These are phyloP conservation scores for Gliomastix tumulicola DNA, from an alignment of 2,329 filamentous ascomycete species.

Conservation along the genomic window DNA sequence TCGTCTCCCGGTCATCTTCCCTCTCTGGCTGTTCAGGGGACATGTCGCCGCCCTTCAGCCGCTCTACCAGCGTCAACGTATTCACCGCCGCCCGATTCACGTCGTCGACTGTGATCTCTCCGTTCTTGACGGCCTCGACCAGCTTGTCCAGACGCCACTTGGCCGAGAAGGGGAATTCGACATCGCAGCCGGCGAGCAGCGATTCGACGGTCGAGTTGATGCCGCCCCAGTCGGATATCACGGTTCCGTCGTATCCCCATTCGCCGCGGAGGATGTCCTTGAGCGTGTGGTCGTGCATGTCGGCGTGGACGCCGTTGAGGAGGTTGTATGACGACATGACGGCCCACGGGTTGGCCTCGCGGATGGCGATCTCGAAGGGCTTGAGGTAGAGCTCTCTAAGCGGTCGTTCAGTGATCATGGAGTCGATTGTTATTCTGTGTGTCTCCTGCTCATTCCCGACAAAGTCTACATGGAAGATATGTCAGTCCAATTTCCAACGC, in stretches of 20 bases:
- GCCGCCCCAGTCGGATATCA: slow-evolving; percentile 54
- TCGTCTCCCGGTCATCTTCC: slow-evolving; percentile 50
- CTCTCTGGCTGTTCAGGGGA: slow-evolving; percentile 48
- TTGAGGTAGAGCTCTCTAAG: slow-evolving; percentile 32
- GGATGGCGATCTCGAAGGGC: slow-evolving; percentile 36
- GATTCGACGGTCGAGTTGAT: slow-evolving; percentile 49
- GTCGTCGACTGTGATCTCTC: slow-evolving; percentile 34
- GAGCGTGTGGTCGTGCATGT: slow-evolving; percentile 46
- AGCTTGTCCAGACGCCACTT: slow-evolving; percentile 53
- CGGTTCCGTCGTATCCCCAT: slow-evolving; percentile 54
- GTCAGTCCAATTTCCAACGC: too few relatives aligned
- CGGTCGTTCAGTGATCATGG: slow-evolving; percentile 18
- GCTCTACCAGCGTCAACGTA: slow-evolving; percentile 51
- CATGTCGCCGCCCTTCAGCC: slow-evolving; percentile 54
- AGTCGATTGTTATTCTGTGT: slow-evolving; percentile 18
- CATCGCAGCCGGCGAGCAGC: slow-evolving; percentile 47
- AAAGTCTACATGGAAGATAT: slow-evolving; percentile 37
- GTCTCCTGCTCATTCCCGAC: slow-evolving; percentile 71
- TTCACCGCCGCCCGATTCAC: slow-evolving; percentile 54
- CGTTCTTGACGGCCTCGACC: slow-evolving; percentile 41
- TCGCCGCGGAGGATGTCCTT: slow-evolving; percentile 52
- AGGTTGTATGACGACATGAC: slow-evolving; percentile 41
- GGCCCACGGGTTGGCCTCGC: slow-evolving; percentile 30
- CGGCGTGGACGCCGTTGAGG: slow-evolving; percentile 35
- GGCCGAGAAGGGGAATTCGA: slow-evolving; percentile 50